phyloP scores from a whole-genome alignment of 352 stramenopile species.

The Globisporangium viniferum region DNA sequence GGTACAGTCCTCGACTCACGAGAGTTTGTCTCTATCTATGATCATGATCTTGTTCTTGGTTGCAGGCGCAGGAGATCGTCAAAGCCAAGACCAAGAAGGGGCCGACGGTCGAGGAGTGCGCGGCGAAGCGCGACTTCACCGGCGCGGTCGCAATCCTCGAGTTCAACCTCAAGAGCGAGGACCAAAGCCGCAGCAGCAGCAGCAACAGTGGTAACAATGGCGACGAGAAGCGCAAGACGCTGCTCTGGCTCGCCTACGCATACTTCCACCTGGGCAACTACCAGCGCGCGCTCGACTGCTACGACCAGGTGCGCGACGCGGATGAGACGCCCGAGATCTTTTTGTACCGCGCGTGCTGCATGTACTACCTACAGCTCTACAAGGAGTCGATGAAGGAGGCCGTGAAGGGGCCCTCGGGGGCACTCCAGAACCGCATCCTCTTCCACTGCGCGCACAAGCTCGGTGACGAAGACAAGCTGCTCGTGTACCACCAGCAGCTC shows the following conservation, averaged over 20 bases:
- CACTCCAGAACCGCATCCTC: conserved; percentile 92
- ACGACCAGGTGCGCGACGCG: conserved; percentile 75
- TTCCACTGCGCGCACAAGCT: conserved; percentile 94
- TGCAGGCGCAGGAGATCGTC: conserved; percentile 52
- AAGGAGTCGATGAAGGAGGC: conserved; percentile 85
- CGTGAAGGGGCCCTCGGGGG: conserved; percentile 47
- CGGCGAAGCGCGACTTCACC: conserved; percentile 90
- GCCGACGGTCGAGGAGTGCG: conserved; percentile 70
- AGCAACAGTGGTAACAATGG: conserved; percentile 17
- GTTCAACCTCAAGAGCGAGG: conserved; percentile 91
- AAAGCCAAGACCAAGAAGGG: conserved; percentile 79
- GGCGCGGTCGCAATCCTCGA: conserved; percentile 93
- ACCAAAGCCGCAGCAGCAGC: conserved; percentile 27
- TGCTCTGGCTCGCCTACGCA: conserved; percentile 95
- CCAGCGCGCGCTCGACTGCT: conserved; percentile 89
- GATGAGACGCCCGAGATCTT: conserved; percentile 69
- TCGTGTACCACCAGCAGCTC: conserved; percentile 94
- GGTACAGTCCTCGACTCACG: neutral
- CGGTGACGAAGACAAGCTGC: conserved; percentile 93
- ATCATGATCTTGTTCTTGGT: neutral
- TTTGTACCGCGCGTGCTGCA: conserved; percentile 90
- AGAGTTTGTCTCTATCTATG: neutral
- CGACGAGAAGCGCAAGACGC: conserved; percentile 62
- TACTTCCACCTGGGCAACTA: conserved; percentile 95
- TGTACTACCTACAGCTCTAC: conserved; percentile 94